Evolutionary conservation across 2,329 filamentous ascomycete species (phyloP).

Genomic region (Rhynchosporium agropyri): DNA sequence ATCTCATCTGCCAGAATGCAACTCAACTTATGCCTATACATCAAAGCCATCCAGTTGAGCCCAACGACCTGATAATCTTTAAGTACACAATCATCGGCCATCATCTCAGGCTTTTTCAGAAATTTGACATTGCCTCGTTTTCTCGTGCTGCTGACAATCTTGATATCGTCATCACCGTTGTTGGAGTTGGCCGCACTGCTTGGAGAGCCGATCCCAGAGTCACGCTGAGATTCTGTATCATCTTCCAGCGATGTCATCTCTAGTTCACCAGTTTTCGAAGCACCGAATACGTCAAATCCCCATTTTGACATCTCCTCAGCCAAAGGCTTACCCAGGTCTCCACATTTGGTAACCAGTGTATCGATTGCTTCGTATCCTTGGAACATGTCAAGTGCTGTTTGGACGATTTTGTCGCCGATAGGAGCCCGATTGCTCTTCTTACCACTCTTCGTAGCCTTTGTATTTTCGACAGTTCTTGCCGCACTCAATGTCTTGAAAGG

Average conservation of each 20-base stretch:
- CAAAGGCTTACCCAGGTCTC: constrained; percentile 69
- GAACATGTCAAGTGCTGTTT: constrained; percentile 72
- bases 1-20: constrained; percentile 97
- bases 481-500: constrained; percentile 71
- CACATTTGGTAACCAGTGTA: constrained; percentile 75
- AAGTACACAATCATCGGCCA: constrained; percentile 75
- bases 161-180: constrained; percentile 47
- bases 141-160: constrained; percentile 32
- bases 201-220: constrained; percentile 71
- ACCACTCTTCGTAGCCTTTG: constrained; percentile 50
- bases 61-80: constrained; percentile 95
- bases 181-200: constrained; percentile 45
- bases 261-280: constrained; percentile 59
- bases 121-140: constrained; percentile 38
- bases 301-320: constrained; percentile 66
- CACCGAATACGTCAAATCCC: constrained; percentile 67
- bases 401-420: constrained; percentile 68
- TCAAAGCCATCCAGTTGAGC: constrained; percentile 87
- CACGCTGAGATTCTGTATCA: constrained; percentile 48
- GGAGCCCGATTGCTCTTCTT: constrained; percentile 52
- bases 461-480: constrained; percentile 65
- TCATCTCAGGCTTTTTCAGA: constrained; percentile 66
- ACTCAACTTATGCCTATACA: constrained; percentile 78
- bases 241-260: constrained; percentile 54
- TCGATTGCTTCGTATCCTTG: constrained; percentile 82